These are phyloP conservation scores for Aspergillus thermomutatus DNA, from an alignment of 2,329 filamentous ascomycete species.

Conservation along the genomic window DNA sequence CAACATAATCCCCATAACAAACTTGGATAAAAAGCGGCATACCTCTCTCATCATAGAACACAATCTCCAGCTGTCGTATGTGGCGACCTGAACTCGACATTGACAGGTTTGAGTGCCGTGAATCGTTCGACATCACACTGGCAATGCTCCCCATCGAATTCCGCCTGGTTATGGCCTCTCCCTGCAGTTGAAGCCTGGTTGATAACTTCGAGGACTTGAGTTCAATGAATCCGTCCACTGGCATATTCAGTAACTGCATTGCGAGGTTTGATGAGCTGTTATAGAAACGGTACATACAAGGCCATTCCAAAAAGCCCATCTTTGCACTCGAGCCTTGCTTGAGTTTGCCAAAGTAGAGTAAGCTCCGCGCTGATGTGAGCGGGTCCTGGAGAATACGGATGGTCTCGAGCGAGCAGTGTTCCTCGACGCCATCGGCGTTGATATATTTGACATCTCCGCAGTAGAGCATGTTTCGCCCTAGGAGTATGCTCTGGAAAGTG, in stretches of 20 bases:
- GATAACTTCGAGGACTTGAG: background rate
- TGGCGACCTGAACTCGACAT: background rate
- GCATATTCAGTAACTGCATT: background rate
- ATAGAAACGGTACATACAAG: background rate
- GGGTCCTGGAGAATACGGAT: background rate
- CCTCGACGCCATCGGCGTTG: background rate
- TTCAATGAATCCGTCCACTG: background rate
- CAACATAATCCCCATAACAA: background rate
- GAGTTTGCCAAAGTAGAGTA: background rate
- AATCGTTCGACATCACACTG: background rate
- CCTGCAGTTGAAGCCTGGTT: background rate
- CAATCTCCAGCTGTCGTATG: background rate
- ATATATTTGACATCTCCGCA: background rate
- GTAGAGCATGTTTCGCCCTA: background rate
- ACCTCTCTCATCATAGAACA: background rate
- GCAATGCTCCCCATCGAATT: background rate
- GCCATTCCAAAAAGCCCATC: background rate
- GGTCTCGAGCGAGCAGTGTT: background rate
- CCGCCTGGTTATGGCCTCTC: background rate
- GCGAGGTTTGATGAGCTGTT: background rate
- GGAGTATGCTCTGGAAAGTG: background rate
- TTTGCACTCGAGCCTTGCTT: background rate
- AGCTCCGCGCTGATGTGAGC: background rate
- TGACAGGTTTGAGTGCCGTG: background rate
- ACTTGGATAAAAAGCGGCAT: background rate